phyloP scores from a whole-genome alignment of 2,329 filamentous ascomycete species.

The Botrytis paeoniae region DNA sequence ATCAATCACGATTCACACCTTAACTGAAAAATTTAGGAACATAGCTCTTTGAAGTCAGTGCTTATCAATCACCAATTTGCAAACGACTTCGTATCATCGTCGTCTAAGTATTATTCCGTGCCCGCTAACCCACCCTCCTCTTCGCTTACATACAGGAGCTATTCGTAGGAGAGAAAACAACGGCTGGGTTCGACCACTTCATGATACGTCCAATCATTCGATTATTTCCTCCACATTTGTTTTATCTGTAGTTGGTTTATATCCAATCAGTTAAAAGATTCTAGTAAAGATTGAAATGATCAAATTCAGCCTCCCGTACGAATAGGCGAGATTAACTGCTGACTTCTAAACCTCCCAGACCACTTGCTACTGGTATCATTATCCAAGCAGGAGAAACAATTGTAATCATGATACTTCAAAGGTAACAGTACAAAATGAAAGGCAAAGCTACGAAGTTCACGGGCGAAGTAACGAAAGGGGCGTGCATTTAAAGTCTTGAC shows the following conservation, averaged over 20 bases:
- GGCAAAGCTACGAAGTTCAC: neutral
- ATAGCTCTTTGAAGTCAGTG: neutral
- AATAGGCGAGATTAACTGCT: neutral
- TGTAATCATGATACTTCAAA: neutral
- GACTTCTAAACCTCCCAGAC: neutral
- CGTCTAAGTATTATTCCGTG: neutral
- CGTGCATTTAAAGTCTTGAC: neutral
- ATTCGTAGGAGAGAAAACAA: neutral
- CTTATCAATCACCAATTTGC: neutral
- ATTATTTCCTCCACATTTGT: neutral
- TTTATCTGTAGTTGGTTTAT: neutral
- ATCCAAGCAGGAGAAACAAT: neutral
- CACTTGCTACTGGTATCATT: neutral
- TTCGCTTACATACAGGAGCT: neutral
- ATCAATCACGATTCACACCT: neutral
- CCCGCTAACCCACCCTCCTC: neutral
- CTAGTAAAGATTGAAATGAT: neutral
- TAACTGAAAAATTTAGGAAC: neutral
- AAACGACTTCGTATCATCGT: neutral
- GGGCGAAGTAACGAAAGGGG: neutral
- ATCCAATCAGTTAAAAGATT: neutral
- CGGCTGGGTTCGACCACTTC: neutral
- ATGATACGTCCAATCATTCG: neutral
- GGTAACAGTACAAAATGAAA: neutral
- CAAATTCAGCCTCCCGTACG: too few species aligned